Percentiles rank a stretch among this genome's conserved stretches.
Conservation (phyloP, 495 filamentous ascomycete species). For the Amniculicola lignicola region DNA sequence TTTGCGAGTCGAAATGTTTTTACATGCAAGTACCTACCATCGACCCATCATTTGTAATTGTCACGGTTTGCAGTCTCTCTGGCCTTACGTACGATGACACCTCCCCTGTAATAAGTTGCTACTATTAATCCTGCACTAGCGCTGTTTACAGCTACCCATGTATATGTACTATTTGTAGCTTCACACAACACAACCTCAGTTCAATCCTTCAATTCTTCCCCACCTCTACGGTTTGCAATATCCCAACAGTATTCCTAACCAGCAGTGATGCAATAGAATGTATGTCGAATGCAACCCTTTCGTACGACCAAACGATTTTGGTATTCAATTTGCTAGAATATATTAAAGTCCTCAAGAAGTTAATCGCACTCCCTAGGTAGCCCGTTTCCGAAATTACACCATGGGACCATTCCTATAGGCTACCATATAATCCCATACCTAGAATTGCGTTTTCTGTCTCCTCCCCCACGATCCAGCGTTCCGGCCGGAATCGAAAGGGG, state of each 20-base stretch:
- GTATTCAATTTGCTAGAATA: slow-evolving; percentile 1
- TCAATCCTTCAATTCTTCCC: too few relatives aligned
- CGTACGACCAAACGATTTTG: not conserved
- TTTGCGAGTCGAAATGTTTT: not conserved
- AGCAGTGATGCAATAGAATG: slow-evolving; percentile 7
- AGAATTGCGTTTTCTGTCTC: slow-evolving; percentile 13
- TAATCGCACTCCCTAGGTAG: not conserved
- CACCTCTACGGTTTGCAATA: too few relatives aligned
- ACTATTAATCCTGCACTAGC: too few relatives aligned
- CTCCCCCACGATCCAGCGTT: slow-evolving; percentile 19
- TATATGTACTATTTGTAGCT: too few relatives aligned
- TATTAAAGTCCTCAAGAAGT: not conserved
- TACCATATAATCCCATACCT: slow-evolving; percentile 15
- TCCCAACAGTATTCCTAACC: slow-evolving; percentile 10
- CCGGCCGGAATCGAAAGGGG: slow-evolving; percentile 11
- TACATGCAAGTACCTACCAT: not conserved
- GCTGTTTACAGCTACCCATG: too few relatives aligned
- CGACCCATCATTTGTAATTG: not conserved
- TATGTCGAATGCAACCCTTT: not conserved
- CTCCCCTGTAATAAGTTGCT: too few relatives aligned
- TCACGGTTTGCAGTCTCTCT: too few relatives aligned
- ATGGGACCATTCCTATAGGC: slow-evolving; percentile 14
- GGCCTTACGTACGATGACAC: too few relatives aligned
- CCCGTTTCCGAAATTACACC: slow-evolving; percentile 13
- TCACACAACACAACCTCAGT: too few relatives aligned